phyloP scores from a whole-genome alignment of 257 asterid species.

The Salvia rosmarinus region DNA sequence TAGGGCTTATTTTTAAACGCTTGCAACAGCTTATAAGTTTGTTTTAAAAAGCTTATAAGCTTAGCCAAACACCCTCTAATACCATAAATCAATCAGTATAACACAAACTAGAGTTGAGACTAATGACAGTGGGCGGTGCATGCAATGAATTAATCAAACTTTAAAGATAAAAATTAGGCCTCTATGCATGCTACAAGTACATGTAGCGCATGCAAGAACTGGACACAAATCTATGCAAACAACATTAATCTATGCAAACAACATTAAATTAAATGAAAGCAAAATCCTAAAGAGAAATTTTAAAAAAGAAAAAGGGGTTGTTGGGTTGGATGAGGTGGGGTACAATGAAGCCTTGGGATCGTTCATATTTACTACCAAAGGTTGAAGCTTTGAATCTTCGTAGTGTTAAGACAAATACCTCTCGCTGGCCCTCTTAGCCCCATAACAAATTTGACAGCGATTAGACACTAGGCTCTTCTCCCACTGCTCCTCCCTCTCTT shows the following conservation, averaged over 20 bases:
- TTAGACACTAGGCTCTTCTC: slow-evolving; percentile 30
- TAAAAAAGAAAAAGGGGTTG: background rate
- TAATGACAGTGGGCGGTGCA: slow-evolving; percentile 14
- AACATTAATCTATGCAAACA: slow-evolving; percentile 29
- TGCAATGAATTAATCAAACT: slow-evolving; percentile 24
- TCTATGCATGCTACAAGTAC: slow-evolving; percentile 23
- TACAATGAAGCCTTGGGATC: slow-evolving; percentile 28
- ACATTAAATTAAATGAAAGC: slow-evolving; percentile 7
- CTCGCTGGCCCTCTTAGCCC: slow-evolving; percentile 16
- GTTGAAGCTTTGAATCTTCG: slow-evolving; percentile 26
- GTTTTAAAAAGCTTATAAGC: no score
- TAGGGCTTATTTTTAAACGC: no score
- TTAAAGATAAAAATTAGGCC: background rate
- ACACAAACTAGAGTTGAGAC: background rate
- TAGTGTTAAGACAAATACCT: slow-evolving; percentile 1
- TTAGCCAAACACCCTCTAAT: no score
- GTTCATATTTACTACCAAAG: slow-evolving; percentile 31
- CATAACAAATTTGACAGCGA: slow-evolving; percentile 60
- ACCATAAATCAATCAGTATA: no score
- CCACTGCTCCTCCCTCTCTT: slow-evolving; percentile 25
- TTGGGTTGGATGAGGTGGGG: background rate
- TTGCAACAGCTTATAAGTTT: no score
- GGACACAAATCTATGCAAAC: slow-evolving; percentile 29
- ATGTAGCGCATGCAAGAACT: slow-evolving; percentile 25
- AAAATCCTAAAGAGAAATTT: background rate